Evolutionary conservation across 495 filamentous ascomycete genomes (phyloP), one percentile per base, ranked within the genome.

Genomic region (Trichoderma orchidacearum): DNA sequence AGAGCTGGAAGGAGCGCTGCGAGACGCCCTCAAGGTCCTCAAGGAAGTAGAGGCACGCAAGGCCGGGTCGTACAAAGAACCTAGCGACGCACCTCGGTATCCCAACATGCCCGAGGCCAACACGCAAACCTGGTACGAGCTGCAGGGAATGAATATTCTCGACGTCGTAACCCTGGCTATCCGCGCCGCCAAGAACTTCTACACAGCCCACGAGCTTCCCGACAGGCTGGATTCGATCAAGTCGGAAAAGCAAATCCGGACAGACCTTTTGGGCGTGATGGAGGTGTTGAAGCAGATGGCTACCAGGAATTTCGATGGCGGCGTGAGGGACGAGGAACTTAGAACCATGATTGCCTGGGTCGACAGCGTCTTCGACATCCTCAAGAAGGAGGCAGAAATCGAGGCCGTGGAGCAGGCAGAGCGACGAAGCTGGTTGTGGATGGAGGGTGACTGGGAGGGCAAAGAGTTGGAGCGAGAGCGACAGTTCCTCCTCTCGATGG

Each of bases 121-220:
- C 17, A 64, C 80, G 28, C 66, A 74, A 28, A 85, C 84, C 6
- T 93, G 85, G 79, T 80, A 87, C 64, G 89, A 96, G 64, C 77
- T 96, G 5, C 87, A 96, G 66, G 93, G 93, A 7, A 80, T 96
- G 72, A 87, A 94, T 57, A 80, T 98, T 35, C 74, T 96, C 32
- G 93, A 97, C 63, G 81, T 95, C 50, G 84, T 92, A 69, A 98
- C 93, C 3, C 75, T 96, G 45, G 91, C 91, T 13, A 96, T 98
- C 57, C 84, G 89, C 31, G 91, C 94, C 6, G 93, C 93, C 31
- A 95, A 90, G 66, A 84, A 90, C 45, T 98, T 96, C 72, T 97
- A 96, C 70, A 95, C 90, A 5, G 72, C 86, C 1, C 90, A 96
- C 64, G 82, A 90, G 63, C 74, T 85, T 21, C 87, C 90, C 5